These are phyloP conservation scores for Nakataea oryzae DNA, from an alignment of 2,329 filamentous ascomycete genomes.

Conservation along the genomic window DNA sequence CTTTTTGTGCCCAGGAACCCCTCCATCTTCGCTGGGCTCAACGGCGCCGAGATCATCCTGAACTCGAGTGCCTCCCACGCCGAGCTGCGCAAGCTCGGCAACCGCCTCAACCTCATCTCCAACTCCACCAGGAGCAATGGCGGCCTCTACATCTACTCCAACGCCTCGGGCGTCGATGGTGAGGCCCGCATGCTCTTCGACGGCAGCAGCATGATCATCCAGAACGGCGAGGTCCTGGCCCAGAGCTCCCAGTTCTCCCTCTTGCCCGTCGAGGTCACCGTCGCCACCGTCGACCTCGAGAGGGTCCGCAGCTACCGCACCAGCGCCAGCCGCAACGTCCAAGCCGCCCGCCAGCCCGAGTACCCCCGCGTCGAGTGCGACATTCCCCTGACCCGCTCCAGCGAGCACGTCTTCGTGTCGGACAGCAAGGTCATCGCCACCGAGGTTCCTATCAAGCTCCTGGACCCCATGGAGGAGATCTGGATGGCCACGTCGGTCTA, in stretches of 20 bases:
- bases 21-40: conserved; percentile 8
- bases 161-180: conserved; percentile 19
- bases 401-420: conserved; percentile 15
- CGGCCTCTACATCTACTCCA: conserved; percentile 41
- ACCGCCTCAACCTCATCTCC: conserved; percentile 51
- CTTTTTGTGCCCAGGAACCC: conserved; percentile 17
- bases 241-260: conserved; percentile 11
- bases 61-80: conserved; percentile 21
- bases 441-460: conserved; percentile 7
- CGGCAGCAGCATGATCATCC: conserved; percentile 10
- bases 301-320: conserved; percentile 10
- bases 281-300: conserved; percentile 10
- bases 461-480: conserved; percentile 20
- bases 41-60: conserved; percentile 15
- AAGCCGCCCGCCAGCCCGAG: conserved; percentile 10
- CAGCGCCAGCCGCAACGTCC: conserved; percentile 9
- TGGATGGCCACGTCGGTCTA: conserved; percentile 15
- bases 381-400: conserved; percentile 11
- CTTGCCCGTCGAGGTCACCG: conserved; percentile 9
- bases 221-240: conserved; percentile 10
- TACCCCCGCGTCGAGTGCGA: conserved; percentile 11
- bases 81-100: conserved; percentile 55
- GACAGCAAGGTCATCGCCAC: conserved; percentile 5
- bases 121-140: conserved; percentile 54
- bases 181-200: conserved; percentile 30